A percentile compares a stretch with the other conserved stretches of the same genome.
Evolutionary conservation across 257 asterid species (phyloP).

Genomic region (Nicotiana obtusifolia): DNA sequence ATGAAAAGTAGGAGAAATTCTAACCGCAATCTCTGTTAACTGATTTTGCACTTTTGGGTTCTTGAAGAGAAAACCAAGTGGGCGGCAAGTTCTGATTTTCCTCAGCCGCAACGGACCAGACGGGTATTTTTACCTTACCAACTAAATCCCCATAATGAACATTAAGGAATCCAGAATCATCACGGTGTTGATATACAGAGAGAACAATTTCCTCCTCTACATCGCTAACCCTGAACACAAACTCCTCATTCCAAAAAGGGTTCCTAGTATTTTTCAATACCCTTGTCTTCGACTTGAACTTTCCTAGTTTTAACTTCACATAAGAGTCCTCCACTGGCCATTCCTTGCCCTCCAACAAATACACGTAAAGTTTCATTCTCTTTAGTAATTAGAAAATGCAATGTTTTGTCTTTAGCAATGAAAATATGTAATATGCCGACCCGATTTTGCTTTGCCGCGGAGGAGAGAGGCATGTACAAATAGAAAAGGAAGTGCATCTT

Average conservation of each 20-base stretch:
- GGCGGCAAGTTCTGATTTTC: slow-evolving; percentile 66
- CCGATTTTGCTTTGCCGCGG: not conserved
- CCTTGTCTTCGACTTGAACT: slow-evolving; percentile 58
- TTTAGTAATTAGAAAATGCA: not conserved
- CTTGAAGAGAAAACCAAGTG: slow-evolving; percentile 68
- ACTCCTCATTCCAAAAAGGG: slow-evolving; percentile 89
- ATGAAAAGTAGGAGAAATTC: not conserved
- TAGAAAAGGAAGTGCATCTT: not conserved
- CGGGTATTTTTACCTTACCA: slow-evolving; percentile 72
- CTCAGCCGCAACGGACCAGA: slow-evolving; percentile 55
- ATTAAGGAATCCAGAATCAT: slow-evolving; percentile 50
- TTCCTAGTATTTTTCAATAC: slow-evolving; percentile 38
- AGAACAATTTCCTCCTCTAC: slow-evolving; percentile 60
- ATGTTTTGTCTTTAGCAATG: not conserved
- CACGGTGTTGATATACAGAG: slow-evolving; percentile 45
- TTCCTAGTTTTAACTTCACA: slow-evolving; percentile 63
- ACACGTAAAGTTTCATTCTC: slow-evolving; percentile 62
- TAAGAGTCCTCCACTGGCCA: slow-evolving; percentile 54
- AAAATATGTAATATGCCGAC: not conserved
- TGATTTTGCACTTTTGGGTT: slow-evolving; percentile 39
- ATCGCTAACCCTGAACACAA: slow-evolving; percentile 57
- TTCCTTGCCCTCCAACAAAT: slow-evolving; percentile 61
- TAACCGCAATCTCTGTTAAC: slow-evolving; percentile 48
- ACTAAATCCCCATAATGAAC: slow-evolving; percentile 36
- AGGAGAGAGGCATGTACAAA: not conserved